These are phyloP conservation scores for Rachicladosporium sp. DNA, from an alignment of 2,329 filamentous ascomycete species.

Conservation along the genomic window DNA sequence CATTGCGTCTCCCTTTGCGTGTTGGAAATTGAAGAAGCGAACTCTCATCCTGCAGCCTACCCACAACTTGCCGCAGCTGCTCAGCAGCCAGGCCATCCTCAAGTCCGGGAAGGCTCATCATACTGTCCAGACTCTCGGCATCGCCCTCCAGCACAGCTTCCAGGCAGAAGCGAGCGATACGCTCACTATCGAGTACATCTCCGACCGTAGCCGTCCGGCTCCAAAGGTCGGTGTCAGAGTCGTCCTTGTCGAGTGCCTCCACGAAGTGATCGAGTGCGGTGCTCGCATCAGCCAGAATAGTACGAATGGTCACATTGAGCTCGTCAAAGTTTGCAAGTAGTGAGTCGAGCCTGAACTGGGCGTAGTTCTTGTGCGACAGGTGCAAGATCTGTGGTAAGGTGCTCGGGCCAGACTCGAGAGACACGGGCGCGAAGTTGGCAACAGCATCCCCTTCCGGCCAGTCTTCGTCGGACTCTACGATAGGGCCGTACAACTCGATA, in stretches of 20 bases:
- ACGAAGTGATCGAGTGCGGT: conserved; percentile 44
- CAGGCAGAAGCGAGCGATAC: conserved; percentile 48
- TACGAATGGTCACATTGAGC: conserved; percentile 14
- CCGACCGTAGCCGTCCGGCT: conserved; percentile 47
- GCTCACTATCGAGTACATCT: conserved; percentile 43
- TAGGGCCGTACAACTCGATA: conserved; percentile 41
- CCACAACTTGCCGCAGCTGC: conserved; percentile 37
- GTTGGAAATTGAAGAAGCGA: conserved; percentile 41
- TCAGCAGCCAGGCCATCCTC: conserved; percentile 43
- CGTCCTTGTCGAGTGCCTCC: conserved; percentile 51
- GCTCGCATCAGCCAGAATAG: conserved; percentile 24
- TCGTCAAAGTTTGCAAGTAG: conserved; percentile 15
- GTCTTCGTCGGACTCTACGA: conserved; percentile 27
- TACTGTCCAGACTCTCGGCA: conserved; percentile 42
- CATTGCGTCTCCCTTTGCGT: conserved; percentile 36
- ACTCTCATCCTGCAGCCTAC: conserved; percentile 41
- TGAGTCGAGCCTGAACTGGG: conserved; percentile 73
- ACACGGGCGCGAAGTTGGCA: conserved; percentile 29
- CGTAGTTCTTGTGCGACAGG: conserved; percentile 89
- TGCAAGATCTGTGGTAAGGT: conserved; percentile 83
- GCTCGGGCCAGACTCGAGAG: conserved; percentile 62
- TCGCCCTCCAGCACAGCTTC: conserved; percentile 52
- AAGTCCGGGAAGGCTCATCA: conserved; percentile 45
- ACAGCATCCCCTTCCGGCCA: conserved; percentile 17
- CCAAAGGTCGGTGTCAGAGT: conserved; percentile 53